phyloP scores from a whole-genome alignment of 164 flowering plant species.

The Santalum album region DNA sequence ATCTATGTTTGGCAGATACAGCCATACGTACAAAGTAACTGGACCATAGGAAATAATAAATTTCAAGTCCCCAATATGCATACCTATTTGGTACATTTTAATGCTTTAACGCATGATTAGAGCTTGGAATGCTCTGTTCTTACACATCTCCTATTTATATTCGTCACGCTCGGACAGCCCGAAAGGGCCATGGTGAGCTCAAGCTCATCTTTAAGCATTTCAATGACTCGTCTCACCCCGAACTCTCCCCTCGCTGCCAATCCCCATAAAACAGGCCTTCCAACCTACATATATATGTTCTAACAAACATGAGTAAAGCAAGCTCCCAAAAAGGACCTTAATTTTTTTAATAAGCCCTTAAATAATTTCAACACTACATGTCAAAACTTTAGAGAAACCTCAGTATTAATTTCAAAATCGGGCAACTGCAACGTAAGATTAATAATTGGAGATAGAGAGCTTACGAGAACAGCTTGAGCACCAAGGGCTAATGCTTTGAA shows the following conservation, averaged over 20 bases:
- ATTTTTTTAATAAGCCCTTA: no score
- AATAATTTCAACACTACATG: no score
- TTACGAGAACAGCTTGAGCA: conserved; percentile 77
- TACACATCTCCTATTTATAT: conserved; percentile 49
- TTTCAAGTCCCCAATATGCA: no score
- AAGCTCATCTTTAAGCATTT: conserved; percentile 66
- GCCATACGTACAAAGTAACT: no score
- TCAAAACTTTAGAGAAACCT: no score
- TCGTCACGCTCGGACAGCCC: conserved; percentile 50
- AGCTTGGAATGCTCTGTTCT: conserved; percentile 39
- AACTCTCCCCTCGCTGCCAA: conserved; percentile 47
- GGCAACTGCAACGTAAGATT: neutral
- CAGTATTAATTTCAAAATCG: no score
- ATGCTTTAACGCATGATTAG: neutral
- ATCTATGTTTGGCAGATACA: no score
- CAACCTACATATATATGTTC: conserved; percentile 29
- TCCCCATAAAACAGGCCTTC: conserved; percentile 52
- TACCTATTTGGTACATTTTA: no score
- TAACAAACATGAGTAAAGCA: neutral
- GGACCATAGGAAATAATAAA: no score
- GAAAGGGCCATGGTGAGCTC: conserved; percentile 71
- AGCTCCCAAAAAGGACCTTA: no score
- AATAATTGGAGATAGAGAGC: neutral
- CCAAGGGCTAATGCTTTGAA: conserved; percentile 93
- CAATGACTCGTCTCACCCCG: conserved; percentile 43